phyloP scores from a whole-genome alignment of 192 early-diverging fungal genomes.

The Kickxella alabastrina region DNA sequence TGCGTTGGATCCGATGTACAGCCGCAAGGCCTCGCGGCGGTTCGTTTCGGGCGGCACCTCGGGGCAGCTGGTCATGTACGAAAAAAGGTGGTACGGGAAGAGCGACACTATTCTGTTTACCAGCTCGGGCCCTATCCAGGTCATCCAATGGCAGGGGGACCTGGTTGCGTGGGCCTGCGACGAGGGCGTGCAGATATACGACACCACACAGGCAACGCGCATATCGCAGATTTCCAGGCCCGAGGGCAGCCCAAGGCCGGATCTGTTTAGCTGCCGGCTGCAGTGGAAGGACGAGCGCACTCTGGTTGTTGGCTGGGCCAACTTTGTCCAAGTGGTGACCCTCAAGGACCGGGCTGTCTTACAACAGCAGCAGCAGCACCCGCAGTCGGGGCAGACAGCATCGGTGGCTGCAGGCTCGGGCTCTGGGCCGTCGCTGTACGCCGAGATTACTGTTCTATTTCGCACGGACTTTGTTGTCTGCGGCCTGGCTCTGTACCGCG shows the following conservation, averaged over 20 bases:
- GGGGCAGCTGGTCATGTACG: slow-evolving; percentile 79
- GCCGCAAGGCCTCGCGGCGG: slow-evolving; percentile 65
- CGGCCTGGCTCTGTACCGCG: slow-evolving; percentile 73
- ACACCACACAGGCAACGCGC: slow-evolving; percentile 61
- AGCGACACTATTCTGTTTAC: slow-evolving; percentile 76
- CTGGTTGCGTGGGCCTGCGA: slow-evolving; percentile 97
- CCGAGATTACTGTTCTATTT: slow-evolving; percentile 59
- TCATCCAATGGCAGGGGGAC: slow-evolving; percentile 76
- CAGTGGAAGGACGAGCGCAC: slow-evolving; percentile 78
- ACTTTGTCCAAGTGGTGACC: slow-evolving; percentile 80
- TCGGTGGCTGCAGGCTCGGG: background rate
- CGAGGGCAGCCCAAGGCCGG: slow-evolving; percentile 68
- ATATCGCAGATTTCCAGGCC: slow-evolving; percentile 85
- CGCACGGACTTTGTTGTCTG: slow-evolving; percentile 62
- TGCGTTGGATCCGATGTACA: slow-evolving; percentile 86
- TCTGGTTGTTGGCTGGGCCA: slow-evolving; percentile 92
- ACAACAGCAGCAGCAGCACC: too few relatives aligned
- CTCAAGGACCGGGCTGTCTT: slow-evolving; percentile 56
- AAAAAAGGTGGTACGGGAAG: slow-evolving; percentile 80
- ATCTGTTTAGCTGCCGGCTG: slow-evolving; percentile 81
- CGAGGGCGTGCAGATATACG: slow-evolving; percentile 82
- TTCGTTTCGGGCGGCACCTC: slow-evolving; percentile 90
- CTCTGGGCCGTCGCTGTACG: slow-evolving; percentile 30
- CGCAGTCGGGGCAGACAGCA: background rate
- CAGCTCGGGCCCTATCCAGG: slow-evolving; percentile 86